Base-by-base conservation (phyloP, 1,284 basidiomycete species). In the Irpex sp. region DNA sequence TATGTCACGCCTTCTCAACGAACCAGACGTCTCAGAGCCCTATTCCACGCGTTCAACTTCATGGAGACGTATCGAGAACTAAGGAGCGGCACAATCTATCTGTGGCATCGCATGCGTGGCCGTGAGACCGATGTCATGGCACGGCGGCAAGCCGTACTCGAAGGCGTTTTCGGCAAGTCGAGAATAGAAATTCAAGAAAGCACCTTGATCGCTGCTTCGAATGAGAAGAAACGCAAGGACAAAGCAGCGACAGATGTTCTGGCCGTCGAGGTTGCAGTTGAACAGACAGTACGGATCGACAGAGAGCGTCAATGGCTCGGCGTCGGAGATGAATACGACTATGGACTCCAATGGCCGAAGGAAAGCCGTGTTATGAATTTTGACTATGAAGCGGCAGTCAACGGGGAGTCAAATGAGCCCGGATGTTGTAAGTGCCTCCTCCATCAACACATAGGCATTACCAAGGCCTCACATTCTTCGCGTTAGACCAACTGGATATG, bases 1-100 rank as follows among this genome's bases (percentile, higher is more conserved):
- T 92, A 91, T 73, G 76, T 77, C 19, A 73, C 71, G 34, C 72
- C 69, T 3, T 68, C 75, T 1, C 69, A 71, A 48, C 76, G 74
- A 19, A 88, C 85, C 5, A 77, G 82, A 9, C 82, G 84, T 21
- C 73, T 82, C 67, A 79, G 78, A 37, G 81, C 87, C 2, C 78
- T 90, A n/a, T 76, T 76, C 0, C 85, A 91, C 68, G 87, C 83
- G 2, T 79, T 91, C 73, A 84, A 89, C 73, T 87, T 88, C 71
- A 80, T 85, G 15, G 88, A 91, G 71, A 87, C 87, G 0, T 81
- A 84, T 55, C 77, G 81, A 19, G 88, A 91, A 72, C 76, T 89
- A 15, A 80, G 80, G 78, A 66, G 71, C 3, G 87, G 87, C 1
- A 80, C 75, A 40, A 70, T 84, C 11, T 89, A 89, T 71, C 78